Evolutionary conservation across 1,284 basidiomycete genomes (phyloP).

Genomic region (Malassezia restricta): DNA sequence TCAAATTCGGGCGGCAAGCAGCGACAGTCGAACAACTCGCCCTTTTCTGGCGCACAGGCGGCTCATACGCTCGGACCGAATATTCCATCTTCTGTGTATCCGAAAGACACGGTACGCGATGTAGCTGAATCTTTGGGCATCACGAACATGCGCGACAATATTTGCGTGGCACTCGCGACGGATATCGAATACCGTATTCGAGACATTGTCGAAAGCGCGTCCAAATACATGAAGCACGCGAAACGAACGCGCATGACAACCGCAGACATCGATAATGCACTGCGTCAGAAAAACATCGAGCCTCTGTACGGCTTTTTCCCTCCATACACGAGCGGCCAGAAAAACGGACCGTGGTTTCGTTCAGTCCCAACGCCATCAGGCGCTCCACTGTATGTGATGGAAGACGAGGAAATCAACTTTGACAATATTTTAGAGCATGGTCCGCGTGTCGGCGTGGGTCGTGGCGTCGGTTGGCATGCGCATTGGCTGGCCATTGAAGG

Average conservation of each 20-base stretch:
- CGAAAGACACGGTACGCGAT: conserved; percentile 51
- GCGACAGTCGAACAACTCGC: neutral
- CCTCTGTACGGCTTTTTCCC: conserved; percentile 24
- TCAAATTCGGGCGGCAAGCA: conserved; percentile 9
- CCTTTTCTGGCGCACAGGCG: neutral
- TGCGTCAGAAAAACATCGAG: conserved; percentile 87
- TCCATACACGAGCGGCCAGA: conserved; percentile 12
- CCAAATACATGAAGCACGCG: conserved; percentile 90
- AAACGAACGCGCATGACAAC: conserved; percentile 74
- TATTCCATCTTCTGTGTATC: conserved; percentile 31
- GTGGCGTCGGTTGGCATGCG: conserved; percentile 43
- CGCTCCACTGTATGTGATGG: conserved; percentile 63
- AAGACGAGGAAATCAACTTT: conserved; percentile 96
- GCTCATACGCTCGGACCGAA: conserved; percentile 7
- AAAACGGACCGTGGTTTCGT: conserved; percentile 36
- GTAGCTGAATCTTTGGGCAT: conserved; percentile 79
- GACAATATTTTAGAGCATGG: conserved; percentile 49
- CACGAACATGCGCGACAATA: conserved; percentile 62
- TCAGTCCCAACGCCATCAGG: conserved; percentile 46
- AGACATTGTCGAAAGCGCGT: conserved; percentile 86
- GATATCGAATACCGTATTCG: conserved; percentile 95
- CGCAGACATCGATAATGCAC: conserved; percentile 80
- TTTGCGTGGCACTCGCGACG: conserved; percentile 74
- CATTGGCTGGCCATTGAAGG: conserved; percentile 98
- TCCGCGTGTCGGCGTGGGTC: conserved; percentile 32